phyloP scores from a whole-genome alignment of 2,329 filamentous ascomycete species.

The Hypomyces perniciosus region DNA sequence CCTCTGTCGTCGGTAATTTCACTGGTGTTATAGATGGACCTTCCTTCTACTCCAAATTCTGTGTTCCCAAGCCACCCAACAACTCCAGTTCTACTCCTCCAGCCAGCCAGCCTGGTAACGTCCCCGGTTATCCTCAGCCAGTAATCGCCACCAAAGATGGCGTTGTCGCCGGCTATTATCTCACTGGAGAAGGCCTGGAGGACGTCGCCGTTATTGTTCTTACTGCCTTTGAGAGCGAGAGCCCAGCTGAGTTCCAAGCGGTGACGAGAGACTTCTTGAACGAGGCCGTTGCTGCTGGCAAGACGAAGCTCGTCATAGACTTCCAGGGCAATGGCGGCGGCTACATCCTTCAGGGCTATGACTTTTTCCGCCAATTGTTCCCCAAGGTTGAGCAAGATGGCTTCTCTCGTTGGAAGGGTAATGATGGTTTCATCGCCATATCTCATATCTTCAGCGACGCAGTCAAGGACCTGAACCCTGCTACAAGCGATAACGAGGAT shows the following conservation, averaged over 20 bases:
- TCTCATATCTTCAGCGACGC: constrained; percentile 39
- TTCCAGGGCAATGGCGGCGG: constrained; percentile 48
- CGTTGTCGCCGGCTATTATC: constrained; percentile 27
- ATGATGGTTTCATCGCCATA: constrained; percentile 37
- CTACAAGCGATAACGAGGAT: constrained; percentile 31
- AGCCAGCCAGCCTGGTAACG: not conserved
- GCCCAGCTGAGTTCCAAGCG: constrained; percentile 29
- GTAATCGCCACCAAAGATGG: constrained; percentile 20
- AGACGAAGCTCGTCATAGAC: constrained; percentile 52
- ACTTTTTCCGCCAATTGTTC: constrained; percentile 54
- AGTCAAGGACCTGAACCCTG: constrained; percentile 39
- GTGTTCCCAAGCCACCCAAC: constrained; percentile 16
- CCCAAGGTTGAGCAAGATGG: constrained; percentile 30
- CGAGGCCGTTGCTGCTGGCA: constrained; percentile 38
- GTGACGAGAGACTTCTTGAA: constrained; percentile 30
- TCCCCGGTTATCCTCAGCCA: constrained; percentile 25
- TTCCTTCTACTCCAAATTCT: constrained; percentile 30
- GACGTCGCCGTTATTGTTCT: constrained; percentile 26
- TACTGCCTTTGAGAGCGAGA: constrained; percentile 22
- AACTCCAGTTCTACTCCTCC: not conserved
- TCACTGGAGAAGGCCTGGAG: constrained; percentile 28
- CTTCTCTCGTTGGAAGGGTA: constrained; percentile 35
- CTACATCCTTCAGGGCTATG: constrained; percentile 53
- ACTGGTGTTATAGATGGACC: constrained; percentile 25
- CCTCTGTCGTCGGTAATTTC: constrained; percentile 24